Evolutionary conservation across 441 rosid genomes (phyloP), one percentile per base, ranked within the genome.

Genomic region (Gossypium schwendimanii): DNA sequence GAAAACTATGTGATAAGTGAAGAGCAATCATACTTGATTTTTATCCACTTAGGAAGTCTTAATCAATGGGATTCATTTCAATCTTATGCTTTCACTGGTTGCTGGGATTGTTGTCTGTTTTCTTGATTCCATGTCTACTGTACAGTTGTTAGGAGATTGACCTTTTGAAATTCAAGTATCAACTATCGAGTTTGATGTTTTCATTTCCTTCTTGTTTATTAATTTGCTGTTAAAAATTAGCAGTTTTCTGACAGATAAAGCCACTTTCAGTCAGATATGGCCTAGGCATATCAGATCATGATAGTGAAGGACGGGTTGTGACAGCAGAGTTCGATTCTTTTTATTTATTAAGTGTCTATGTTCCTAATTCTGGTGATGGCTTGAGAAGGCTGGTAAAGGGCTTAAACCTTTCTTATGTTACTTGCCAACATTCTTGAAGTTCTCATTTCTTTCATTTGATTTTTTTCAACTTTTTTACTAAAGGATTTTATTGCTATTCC

Each of bases 281-380:
- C 78, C 78, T 89, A 67, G 91, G 97, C 73, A 84, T 82, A 76
- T 71, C 89, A 55, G 96, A 94, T 71, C 98, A 89, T 81, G 92
- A 94, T 77, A 73, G 55, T 78, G 98, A 92, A 81, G 99, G 99
- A 64, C 91, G 97, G 61, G 75, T 91, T 77, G 88, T 91, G 78
- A 94, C 93, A 55, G 96, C 82, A 53, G 98, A 92, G 80, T 94
- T 92, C 28, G 98, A 92, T 69, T 84, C 94, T 1, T 94, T 89
- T 79, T 94, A 86, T 85, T 79, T 92, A 69, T 68, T 94, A 76
- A 78, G 76, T n/a, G 81, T 84, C 21, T 92, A 92, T 61, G 91
- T 94, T 71, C 99, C 98, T 69, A 94, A 92, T 76, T 89, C 99
- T 28, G 97, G 99, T 63, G 99, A 94, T 75, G 99, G 98, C 84